Evolutionary conservation across 2,329 filamentous ascomycete genomes (phyloP).

Genomic region (Orbilia quercus): DNA sequence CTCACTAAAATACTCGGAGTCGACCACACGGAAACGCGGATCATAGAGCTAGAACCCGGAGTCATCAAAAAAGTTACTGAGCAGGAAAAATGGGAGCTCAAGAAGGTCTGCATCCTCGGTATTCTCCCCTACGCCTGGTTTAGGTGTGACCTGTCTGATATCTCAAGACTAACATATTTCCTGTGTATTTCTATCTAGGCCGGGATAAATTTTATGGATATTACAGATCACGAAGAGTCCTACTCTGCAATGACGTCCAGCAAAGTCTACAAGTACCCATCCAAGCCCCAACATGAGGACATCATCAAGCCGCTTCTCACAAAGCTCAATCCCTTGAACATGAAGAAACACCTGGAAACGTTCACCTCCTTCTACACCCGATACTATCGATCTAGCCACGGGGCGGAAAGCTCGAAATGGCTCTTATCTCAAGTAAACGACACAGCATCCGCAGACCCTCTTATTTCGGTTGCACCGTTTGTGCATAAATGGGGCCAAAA

Average conservation of each 20-base stretch:
- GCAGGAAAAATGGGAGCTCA: conserved; percentile 92
- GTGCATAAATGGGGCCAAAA: conserved; percentile 87
- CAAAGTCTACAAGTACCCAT: conserved; percentile 73
- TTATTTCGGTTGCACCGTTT: conserved; percentile 69
- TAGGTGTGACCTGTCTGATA: background rate
- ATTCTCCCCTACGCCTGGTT: too few relatives aligned
- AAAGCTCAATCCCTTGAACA: conserved; percentile 78
- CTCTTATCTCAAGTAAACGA: conserved; percentile 78
- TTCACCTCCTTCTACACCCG: conserved; percentile 83
- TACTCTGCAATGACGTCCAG: conserved; percentile 65
- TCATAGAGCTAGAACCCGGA: conserved; percentile 86
- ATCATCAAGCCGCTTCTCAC: conserved; percentile 75
- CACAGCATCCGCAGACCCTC: conserved; percentile 70
- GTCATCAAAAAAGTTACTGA: conserved; percentile 89
- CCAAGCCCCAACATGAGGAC: conserved; percentile 73
- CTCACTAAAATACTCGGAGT: conserved; percentile 36
- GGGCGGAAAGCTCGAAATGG: conserved; percentile 88
- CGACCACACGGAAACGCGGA: conserved; percentile 68
- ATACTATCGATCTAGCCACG: conserved; percentile 73
- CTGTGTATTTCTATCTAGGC: conserved; percentile 69
- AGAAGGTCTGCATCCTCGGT: conserved; percentile 69
- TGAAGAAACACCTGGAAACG: conserved; percentile 80
- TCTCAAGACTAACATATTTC: background rate
- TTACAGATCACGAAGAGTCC: conserved; percentile 78
- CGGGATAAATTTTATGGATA: conserved; percentile 92